Conservation (phyloP, 352 stramenopile genomes). For the Pythium apleroticum region DNA sequence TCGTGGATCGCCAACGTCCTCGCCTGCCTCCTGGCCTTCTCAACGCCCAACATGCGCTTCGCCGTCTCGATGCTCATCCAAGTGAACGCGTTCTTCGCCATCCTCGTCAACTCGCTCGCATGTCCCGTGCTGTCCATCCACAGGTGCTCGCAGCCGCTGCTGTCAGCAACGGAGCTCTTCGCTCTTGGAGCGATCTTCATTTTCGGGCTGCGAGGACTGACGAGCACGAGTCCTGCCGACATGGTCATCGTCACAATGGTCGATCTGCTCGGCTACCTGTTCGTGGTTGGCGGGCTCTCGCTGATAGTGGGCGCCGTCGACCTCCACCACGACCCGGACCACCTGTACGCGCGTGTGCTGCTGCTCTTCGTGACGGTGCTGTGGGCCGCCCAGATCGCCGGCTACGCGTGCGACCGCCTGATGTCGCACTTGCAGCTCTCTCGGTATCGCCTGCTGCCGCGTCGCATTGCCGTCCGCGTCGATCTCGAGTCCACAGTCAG, state of each 20-base stretch:
- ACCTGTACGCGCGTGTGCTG: conserved; percentile 39
- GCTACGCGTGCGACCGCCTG: conserved; percentile 43
- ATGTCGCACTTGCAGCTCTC: conserved; percentile 54
- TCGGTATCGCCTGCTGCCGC: conserved; percentile 43
- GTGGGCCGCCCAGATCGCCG: conserved; percentile 46
- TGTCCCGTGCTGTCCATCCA: conserved; percentile 21
- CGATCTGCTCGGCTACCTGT: conserved; percentile 23
- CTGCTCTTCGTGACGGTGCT: conserved; percentile 44
- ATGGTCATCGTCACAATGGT: conserved; percentile 28
- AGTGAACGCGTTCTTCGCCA: conserved; percentile 58
- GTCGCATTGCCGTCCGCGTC: conserved; percentile 42
- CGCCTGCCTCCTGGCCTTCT: conserved; percentile 49
- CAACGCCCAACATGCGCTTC: conserved; percentile 68
- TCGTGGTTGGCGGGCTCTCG: conserved; percentile 27
- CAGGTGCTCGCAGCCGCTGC: conserved; percentile 15
- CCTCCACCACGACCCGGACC: conserved; percentile 28
- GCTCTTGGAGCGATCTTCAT: conserved; percentile 18
- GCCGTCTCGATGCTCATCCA: conserved; percentile 64
- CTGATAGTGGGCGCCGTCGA: conserved; percentile 48
- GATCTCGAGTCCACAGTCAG: conserved; percentile 47
- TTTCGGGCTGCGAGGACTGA: conserved; percentile 18
- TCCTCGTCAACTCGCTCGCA: conserved; percentile 68
- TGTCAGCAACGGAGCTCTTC: conserved; percentile 19
- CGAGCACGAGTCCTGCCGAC: conserved; percentile 21
- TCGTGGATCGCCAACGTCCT: conserved; percentile 22